phyloP scores from a whole-genome alignment of 2,329 filamentous ascomycete species.

The Hymenoscyphus linearis region DNA sequence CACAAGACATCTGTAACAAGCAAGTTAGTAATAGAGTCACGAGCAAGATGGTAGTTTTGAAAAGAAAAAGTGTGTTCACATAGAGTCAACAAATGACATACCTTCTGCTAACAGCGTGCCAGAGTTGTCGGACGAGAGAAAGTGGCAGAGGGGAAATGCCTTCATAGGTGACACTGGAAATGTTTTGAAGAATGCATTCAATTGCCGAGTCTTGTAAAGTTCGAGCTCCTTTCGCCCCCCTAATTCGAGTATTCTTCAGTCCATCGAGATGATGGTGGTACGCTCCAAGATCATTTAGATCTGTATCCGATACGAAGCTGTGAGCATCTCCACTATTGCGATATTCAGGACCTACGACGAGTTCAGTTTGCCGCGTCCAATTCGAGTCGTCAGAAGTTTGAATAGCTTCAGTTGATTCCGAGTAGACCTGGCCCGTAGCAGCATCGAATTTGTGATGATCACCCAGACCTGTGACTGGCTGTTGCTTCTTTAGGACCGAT shows the following conservation, averaged over 20 bases:
- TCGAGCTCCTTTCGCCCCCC: slow-evolving; percentile 15
- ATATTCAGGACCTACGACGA: slow-evolving; percentile 11
- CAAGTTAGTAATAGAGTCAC: not conserved
- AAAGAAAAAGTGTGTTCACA: not conserved
- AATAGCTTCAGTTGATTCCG: slow-evolving; percentile 21
- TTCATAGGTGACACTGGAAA: slow-evolving; percentile 18
- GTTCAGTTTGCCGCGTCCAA: slow-evolving; percentile 17
- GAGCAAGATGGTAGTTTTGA: not conserved
- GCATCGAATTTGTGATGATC: slow-evolving; percentile 22
- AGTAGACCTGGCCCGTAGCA: slow-evolving; percentile 27
- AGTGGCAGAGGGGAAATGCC: slow-evolving; percentile 20
- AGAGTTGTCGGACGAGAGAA: slow-evolving; percentile 18
- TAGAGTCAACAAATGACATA: slow-evolving; percentile 9
- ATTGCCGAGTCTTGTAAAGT: slow-evolving; percentile 23
- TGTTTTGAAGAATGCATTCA: slow-evolving; percentile 21
- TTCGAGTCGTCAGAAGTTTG: slow-evolving; percentile 14
- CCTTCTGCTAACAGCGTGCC: slow-evolving; percentile 23
- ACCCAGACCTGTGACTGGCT: not conserved
- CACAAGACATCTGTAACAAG: slow-evolving; percentile 18
- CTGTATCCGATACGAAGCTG: not conserved
- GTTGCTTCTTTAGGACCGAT: not conserved
- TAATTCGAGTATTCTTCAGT: slow-evolving; percentile 8
- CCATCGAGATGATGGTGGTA: slow-evolving; percentile 10
- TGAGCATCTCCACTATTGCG: slow-evolving; percentile 6
- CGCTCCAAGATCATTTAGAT: slow-evolving; percentile 1